Evolutionary conservation across 1,284 basidiomycete genomes (phyloP).

Genomic region (Hypsizygus ulmarius): DNA sequence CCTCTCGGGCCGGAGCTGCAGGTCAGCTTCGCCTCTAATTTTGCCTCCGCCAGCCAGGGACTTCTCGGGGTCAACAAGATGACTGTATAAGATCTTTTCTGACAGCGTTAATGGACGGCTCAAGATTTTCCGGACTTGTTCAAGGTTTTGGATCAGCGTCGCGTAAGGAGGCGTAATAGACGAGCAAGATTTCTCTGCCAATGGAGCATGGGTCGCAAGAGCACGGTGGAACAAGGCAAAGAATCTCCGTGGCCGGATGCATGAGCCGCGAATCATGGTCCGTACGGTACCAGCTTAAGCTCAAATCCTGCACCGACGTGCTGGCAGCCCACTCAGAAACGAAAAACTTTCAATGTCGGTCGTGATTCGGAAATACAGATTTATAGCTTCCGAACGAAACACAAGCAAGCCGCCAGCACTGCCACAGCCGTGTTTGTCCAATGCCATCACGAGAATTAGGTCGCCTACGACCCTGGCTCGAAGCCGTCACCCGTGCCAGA

Average conservation of each 20-base stretch:
- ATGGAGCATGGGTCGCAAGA: slow-evolving; percentile 55
- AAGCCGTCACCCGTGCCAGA: too few species aligned
- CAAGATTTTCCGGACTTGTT: slow-evolving; percentile 69
- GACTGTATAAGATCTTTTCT: slow-evolving; percentile 98
- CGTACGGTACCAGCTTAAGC: background rate
- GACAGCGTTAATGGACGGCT: slow-evolving; percentile 84
- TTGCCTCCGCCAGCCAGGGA: slow-evolving; percentile 64
- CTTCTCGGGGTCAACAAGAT: slow-evolving; percentile 80
- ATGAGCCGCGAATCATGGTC: slow-evolving; percentile 19
- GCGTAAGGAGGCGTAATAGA: slow-evolving; percentile 91
- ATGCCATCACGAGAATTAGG: too few species aligned
- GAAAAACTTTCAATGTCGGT: too few species aligned
- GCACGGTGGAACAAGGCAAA: slow-evolving; percentile 25
- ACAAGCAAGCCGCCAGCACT: too few species aligned
- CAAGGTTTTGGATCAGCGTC: slow-evolving; percentile 73
- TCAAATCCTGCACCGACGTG: background rate
- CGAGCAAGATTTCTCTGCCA: slow-evolving; percentile 64
- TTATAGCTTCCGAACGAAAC: too few species aligned
- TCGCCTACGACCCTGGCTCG: too few species aligned
- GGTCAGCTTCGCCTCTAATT: slow-evolving; percentile 85
- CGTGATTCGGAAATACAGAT: too few species aligned
- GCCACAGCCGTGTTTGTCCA: too few species aligned
- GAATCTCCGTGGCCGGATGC: slow-evolving; percentile 19
- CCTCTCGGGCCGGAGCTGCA: slow-evolving; percentile 88
- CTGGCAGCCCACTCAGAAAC: too few species aligned